Percentiles rank a stretch among this genome's conserved stretches.
Conservation (phyloP, 441 rosid genomes). For the Adansonia grandidieri region DNA sequence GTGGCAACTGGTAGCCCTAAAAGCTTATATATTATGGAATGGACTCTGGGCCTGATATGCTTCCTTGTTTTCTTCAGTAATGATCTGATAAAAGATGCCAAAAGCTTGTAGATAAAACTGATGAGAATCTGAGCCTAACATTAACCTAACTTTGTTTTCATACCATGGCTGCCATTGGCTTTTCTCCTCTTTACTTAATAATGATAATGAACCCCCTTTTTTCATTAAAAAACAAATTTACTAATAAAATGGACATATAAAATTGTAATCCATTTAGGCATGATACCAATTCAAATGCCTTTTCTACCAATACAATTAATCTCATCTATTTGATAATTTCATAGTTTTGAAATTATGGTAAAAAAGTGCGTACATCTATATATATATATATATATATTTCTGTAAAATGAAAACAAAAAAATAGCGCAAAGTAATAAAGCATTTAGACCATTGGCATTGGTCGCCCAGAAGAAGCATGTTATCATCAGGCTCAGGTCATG, state of each 20-base stretch:
- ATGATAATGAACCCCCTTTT: background rate
- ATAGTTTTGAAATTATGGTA: too few species aligned
- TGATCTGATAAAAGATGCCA: too few species aligned
- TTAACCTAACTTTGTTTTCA: slow-evolving; percentile 13
- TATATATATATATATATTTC: too few species aligned
- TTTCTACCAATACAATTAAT: too few species aligned
- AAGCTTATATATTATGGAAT: background rate
- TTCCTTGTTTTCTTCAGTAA: background rate
- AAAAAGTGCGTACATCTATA: too few species aligned
- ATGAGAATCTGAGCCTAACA: background rate
- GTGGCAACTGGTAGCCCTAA: too few species aligned
- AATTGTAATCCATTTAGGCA: too few species aligned
- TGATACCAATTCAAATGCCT: too few species aligned
- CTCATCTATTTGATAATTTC: too few species aligned
- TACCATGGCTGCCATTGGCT: background rate
- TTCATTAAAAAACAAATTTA: background rate
- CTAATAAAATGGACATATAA: background rate
- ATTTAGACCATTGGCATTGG: background rate
- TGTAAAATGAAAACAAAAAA: background rate
- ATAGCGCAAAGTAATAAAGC: background rate
- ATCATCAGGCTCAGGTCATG: slow-evolving; percentile 25
- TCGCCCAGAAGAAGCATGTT: slow-evolving; percentile 6
- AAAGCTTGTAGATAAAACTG: background rate
- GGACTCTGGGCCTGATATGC: background rate
- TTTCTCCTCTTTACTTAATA: background rate